A percentile compares a stretch with the other conserved stretches of the same genome.
Conservation (phyloP, 169 alveolate species). For the Cyclospora cayetanensis region DNA sequence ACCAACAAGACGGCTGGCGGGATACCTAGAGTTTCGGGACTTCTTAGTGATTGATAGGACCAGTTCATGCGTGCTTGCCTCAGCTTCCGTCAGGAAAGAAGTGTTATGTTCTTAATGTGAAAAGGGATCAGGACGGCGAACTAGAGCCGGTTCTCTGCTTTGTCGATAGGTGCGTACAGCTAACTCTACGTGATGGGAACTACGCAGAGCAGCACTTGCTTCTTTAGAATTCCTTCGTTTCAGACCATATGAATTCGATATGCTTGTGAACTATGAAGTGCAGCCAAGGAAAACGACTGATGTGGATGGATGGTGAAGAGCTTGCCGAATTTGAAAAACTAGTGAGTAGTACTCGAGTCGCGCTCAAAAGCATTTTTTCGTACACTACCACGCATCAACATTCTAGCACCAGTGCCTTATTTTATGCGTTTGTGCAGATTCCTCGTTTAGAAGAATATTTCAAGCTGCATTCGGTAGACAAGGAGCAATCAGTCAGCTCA, state of each 20-base stretch:
- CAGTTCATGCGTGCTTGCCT: not conserved
- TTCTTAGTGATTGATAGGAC: too few relatives aligned
- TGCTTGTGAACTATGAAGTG: not conserved
- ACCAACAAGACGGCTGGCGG: too few relatives aligned
- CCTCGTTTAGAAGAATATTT: slow-evolving; percentile 63
- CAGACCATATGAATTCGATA: not conserved
- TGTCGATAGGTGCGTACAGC: slow-evolving; percentile 64
- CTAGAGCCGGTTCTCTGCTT: slow-evolving; percentile 75
- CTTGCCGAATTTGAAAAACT: slow-evolving; percentile 69
- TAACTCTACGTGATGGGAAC: not conserved
- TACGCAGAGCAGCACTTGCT: not conserved
- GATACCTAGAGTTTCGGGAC: too few relatives aligned
- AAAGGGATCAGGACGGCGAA: slow-evolving; percentile 73
- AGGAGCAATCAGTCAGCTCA: too few relatives aligned
- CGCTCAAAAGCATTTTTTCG: not conserved
- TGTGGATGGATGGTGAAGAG: slow-evolving; percentile 74
- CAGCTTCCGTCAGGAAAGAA: slow-evolving; percentile 75
- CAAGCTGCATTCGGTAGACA: not conserved
- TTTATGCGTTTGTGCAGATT: slow-evolving; percentile 36
- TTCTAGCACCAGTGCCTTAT: too few relatives aligned
- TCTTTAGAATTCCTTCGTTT: not conserved
- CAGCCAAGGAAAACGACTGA: slow-evolving; percentile 69
- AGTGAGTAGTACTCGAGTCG: slow-evolving; percentile 17
- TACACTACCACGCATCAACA: not conserved
- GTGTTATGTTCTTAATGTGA: slow-evolving; percentile 72